Base-by-base conservation (phyloP, 495 filamentous ascomycete species). In the Aspergillus bridgeri region DNA sequence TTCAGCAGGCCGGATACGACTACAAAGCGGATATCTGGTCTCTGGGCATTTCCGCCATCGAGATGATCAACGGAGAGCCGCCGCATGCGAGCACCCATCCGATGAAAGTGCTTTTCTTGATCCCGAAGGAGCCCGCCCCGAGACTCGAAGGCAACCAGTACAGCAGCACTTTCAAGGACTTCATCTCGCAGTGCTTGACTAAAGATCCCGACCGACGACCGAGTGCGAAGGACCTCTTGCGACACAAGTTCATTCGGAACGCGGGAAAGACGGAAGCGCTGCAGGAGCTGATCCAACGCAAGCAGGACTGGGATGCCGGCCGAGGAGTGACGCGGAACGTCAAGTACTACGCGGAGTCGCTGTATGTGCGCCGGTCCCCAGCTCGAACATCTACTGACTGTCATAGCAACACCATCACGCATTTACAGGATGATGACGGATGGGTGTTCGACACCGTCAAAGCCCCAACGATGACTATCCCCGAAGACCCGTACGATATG, bases 401-500 rank as follows among this genome's bases (percentile, higher is more conserved):
- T 42, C 9, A 15, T 56, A 80, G 76, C 49, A 86, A 88, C 61
- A 87, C 85, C n/a, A 66, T 85, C 79, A 51, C 80, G 79, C 66
- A 63, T 1, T 61, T 67, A n/a, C 78, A 83, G 19, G 87, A 92
- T 19, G 79, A 87, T 18, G 92, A 96, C 62, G 90, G 90, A 52
- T 99, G 94, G 94, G 87, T 97, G n/a, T 99, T 99, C 66, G 94
- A 97, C 64, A 99, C 94, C 0, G 84, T 99, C 62, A 93, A 89
- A 68, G 87, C 83, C 22, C 71, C 80, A 18, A 75, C 74, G 2
- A 77, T 81, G 65, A 70, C 69, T 58, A 72, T 72, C 8, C 71
- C 69, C 29, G 72, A 77, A 47, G 67, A 71, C 24, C 67, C 66
- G 1, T 71, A 75, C 33, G 71, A 74, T 51, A 67, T 65, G 17